phyloP scores from a whole-genome alignment of 345 rosid genomes.

The Eucalyptus caleyi region DNA sequence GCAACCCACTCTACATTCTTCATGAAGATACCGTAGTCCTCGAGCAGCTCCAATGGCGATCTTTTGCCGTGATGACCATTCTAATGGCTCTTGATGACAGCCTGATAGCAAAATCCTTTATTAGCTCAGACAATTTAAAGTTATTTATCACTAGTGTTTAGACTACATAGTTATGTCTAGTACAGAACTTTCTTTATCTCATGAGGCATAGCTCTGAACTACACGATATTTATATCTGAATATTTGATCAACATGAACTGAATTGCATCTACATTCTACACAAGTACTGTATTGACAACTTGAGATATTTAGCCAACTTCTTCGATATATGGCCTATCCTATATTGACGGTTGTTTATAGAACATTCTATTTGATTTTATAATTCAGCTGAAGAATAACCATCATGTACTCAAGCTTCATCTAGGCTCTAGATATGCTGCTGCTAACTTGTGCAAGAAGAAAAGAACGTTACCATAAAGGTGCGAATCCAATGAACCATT shows the following conservation, averaged over 20 bases:
- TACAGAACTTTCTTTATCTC: not conserved
- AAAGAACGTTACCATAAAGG: conserved; percentile 56
- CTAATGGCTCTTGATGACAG: conserved; percentile 43
- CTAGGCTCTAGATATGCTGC: not conserved
- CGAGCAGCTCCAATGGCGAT: conserved; percentile 97
- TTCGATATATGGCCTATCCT: not conserved
- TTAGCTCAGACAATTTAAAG: not conserved
- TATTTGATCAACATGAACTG: not conserved
- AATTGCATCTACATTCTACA: not conserved
- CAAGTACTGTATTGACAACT: not conserved
- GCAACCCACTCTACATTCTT: conserved; percentile 99
- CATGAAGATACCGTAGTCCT: conserved; percentile 97
- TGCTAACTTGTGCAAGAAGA: not conserved
- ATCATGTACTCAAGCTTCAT: not conserved
- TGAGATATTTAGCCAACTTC: not conserved
- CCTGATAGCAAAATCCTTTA: conserved; percentile 23
- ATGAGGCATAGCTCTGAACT: not conserved
- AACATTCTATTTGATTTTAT: not conserved
- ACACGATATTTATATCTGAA: not conserved
- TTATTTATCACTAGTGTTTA: not conserved
- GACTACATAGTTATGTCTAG: not conserved
- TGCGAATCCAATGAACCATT: conserved; percentile 93
- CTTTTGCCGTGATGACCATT: conserved; percentile 92
- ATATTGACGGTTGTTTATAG: not conserved
- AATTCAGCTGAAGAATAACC: not conserved